Conservation (phyloP, 352 stramenopile species). For the Phytophthora nicotianae region DNA sequence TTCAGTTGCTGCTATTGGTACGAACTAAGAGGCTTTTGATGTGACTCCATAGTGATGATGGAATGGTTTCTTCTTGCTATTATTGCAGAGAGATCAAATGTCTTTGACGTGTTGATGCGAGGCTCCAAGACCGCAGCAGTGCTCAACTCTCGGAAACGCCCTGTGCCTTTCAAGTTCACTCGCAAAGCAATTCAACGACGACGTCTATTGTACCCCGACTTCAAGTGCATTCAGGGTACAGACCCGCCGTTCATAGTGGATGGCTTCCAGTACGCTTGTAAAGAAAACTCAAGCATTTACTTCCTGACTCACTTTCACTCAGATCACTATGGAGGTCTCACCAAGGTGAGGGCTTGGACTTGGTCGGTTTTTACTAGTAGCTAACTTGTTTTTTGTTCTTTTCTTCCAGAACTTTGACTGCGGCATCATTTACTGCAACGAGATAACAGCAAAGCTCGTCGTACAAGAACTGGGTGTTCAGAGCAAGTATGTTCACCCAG, state of each 20-base stretch:
- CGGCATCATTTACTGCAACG: conserved; percentile 96
- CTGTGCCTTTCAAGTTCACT: conserved; percentile 38
- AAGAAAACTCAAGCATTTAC: conserved; percentile 85
- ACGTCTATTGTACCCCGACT: conserved; percentile 62
- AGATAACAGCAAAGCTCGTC: conserved; percentile 92
- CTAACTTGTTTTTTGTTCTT: background rate
- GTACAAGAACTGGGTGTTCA: conserved; percentile 92
- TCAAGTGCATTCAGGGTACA: conserved; percentile 81
- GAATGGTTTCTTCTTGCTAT: conserved; percentile 8
- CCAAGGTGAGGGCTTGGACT: conserved; percentile 42
- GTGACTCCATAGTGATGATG: conserved; percentile 2
- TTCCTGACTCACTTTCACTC: conserved; percentile 98
- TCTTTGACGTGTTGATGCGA: conserved; percentile 87
- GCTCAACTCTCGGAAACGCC: conserved; percentile 35
- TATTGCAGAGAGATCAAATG: conserved; percentile 48
- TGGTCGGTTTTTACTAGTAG: background rate
- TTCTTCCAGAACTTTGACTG: conserved; percentile 87
- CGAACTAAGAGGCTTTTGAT: background rate
- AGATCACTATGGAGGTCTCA: conserved; percentile 96
- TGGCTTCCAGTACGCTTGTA: conserved; percentile 83
- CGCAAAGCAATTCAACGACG: conserved; percentile 28
- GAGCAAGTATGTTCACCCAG: conserved; percentile 89
- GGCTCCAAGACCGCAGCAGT: conserved; percentile 69
- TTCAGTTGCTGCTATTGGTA: conserved; percentile 21
- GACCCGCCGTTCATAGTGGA: conserved; percentile 87